Conservation (phyloP, 108 stramenopile genomes). For the Stephanodiscus minutulus region DNA sequence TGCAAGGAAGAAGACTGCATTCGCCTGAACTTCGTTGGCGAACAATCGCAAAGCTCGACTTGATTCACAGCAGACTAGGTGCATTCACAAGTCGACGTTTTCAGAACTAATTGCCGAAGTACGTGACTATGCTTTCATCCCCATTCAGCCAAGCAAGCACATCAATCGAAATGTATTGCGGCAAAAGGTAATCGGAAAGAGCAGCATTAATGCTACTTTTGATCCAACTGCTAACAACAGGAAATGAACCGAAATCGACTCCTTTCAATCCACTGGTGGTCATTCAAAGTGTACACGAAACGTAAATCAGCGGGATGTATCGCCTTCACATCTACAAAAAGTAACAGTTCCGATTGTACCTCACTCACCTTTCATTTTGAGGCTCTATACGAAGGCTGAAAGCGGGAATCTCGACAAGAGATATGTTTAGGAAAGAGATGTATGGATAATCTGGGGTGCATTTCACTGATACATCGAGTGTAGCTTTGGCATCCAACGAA, state of each 20-base stretch:
- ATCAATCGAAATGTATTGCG: conserved; percentile 46
- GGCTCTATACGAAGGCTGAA: conserved; percentile 42
- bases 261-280: conserved; percentile 44
- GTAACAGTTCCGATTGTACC: not conserved
- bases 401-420: conserved; percentile 39
- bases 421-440: conserved; percentile 42
- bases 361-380: conserved; percentile 39
- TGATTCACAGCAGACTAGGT: no score
- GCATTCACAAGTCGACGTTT: no score
- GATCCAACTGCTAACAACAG: conserved; percentile 47
- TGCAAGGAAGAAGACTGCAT: no score
- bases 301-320: not conserved
- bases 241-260: conserved; percentile 54
- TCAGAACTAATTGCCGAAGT: conserved; percentile 8
- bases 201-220: conserved; percentile 27
- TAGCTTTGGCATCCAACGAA: conserved; percentile 31
- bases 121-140: conserved; percentile 15
- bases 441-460: conserved; percentile 38
- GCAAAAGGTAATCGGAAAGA: conserved; percentile 36
- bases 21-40: no score
- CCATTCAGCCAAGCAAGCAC: conserved; percentile 34
- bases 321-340: not conserved
- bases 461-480: conserved; percentile 35
- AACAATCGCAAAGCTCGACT: no score
- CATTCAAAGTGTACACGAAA: not conserved